Evolutionary conservation across 2,329 filamentous ascomycete genomes (phyloP).

Genomic region (Aspergillus luchuensis): DNA sequence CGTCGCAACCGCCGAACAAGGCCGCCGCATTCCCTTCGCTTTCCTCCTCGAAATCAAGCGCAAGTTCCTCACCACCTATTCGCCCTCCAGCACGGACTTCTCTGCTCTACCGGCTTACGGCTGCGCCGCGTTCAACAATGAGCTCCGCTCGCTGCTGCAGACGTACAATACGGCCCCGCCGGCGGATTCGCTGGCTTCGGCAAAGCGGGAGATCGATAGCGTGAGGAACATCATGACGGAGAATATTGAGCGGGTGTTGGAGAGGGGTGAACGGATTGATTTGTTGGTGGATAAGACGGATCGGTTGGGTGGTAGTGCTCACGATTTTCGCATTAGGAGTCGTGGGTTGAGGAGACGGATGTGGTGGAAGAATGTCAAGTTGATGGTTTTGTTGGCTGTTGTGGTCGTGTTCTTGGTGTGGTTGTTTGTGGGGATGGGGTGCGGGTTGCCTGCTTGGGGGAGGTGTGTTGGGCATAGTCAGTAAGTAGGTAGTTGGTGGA

Average conservation of each 20-base stretch:
- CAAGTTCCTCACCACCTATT: constrained; percentile 75
- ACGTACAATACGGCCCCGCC: constrained; percentile 79
- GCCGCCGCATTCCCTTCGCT: constrained; percentile 87
- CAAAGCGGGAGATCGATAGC: constrained; percentile 87
- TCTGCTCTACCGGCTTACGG: constrained; percentile 82
- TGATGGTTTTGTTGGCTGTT: constrained; percentile 83
- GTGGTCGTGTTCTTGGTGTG: constrained; percentile 68
- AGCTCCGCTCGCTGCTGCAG: constrained; percentile 75
- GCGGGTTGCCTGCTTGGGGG: constrained; percentile 63
- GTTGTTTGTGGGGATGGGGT: constrained; percentile 71
- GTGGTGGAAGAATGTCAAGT: constrained; percentile 99
- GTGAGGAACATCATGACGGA: constrained; percentile 92
- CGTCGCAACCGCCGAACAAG: constrained; percentile 76
- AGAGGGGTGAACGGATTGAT: constrained; percentile 91
- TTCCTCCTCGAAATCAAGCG: constrained; percentile 89
- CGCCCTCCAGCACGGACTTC: constrained; percentile 69
- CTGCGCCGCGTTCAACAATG: constrained; percentile 80
- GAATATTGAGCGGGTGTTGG: constrained; percentile 87
- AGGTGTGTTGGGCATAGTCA: constrained; percentile 41
- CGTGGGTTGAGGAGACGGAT: constrained; percentile 85
- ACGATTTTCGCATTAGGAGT: constrained; percentile 87
- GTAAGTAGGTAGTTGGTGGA: background rate
- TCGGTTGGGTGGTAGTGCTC: constrained; percentile 79
- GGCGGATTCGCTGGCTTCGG: constrained; percentile 79
- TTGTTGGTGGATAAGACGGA: constrained; percentile 96